phyloP scores from a whole-genome alignment of 2,329 filamentous ascomycete species.

The Parastagonospora nodorum region DNA sequence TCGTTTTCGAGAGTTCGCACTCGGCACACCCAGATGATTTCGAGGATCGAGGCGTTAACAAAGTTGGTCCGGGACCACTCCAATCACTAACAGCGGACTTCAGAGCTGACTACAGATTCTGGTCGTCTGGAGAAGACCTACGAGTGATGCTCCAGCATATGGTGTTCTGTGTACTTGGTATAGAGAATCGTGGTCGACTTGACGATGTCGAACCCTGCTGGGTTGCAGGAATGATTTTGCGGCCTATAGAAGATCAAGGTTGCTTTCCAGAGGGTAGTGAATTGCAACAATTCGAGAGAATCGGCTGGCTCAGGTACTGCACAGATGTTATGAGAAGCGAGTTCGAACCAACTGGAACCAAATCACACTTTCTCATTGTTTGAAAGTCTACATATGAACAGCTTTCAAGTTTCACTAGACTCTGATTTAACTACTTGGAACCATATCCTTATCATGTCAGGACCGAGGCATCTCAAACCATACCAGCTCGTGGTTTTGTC shows the following conservation, averaged over 20 bases:
- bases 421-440: too few species aligned
- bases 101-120: slow-evolving; percentile 1
- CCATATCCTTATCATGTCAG: too few species aligned
- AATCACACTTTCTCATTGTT: neutral
- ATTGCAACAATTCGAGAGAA: neutral
- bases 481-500: neutral
- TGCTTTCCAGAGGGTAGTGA: neutral
- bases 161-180: neutral
- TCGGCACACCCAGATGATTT: neutral
- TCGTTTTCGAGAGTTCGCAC: too few species aligned
- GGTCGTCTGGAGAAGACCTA: neutral
- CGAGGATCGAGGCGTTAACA: neutral
- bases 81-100: neutral
- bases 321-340: neutral
- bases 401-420: too few species aligned
- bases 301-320: slow-evolving; percentile 2
- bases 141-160: neutral
- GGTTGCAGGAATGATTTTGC: neutral
- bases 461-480: neutral
- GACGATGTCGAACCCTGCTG: neutral
- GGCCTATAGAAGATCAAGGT: neutral
- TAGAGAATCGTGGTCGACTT: neutral
- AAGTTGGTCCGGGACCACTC: neutral
- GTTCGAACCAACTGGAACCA: neutral
- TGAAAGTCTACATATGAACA: neutral